Base-by-base conservation (phyloP, 257 asterid species). In the Nemophila menziesii region DNA sequence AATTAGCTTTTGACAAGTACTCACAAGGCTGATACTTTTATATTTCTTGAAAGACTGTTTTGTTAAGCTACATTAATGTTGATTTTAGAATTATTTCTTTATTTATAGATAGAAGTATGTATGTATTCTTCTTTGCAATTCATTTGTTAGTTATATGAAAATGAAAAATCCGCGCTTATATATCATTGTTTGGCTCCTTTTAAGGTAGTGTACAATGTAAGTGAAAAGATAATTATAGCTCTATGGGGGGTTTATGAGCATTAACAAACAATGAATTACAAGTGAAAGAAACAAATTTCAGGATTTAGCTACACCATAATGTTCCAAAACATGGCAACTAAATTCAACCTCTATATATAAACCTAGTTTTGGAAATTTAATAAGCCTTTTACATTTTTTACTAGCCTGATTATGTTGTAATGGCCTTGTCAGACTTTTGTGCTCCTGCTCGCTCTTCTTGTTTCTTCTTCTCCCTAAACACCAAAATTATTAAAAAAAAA, bases 381-480 rank as follows among this genome's bases (percentile, higher is more conserved):
- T 41, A 3, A 41, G 46, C 11, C 33, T 53, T 54, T 48, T 39
- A 41, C 57, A n/a, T 17, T 41, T 64, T 53, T 55, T 50, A 57
- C 21, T 60, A 69, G 50, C 74, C 83, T 64, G 46, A 41, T 54
- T 61, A 72, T 48, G 66, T 69, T 51, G 75, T 75, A 57, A 85
- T 61, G n/a, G 96, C 93, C 62, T 90, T 96, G 24, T 55, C 75
- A 33, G 94, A 76, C 57, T 85, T 85, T 55, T 81, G 92, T 29
- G 85, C 45, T 62, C 73, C 75, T 11, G 70, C 64, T 68, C 99
- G 72, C 63, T 75, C 99, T 68, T 72, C 86, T 48, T 71, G 56
- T 51, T 90, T 90, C 76, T 85, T 85, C 66, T 79, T 85, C 78
- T 90, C 99, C 77, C 99, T 90, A 70, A 44, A 43, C 47, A 24